Base-by-base conservation (phyloP, 208 protist species). In the Pavlovales sp. region DNA sequence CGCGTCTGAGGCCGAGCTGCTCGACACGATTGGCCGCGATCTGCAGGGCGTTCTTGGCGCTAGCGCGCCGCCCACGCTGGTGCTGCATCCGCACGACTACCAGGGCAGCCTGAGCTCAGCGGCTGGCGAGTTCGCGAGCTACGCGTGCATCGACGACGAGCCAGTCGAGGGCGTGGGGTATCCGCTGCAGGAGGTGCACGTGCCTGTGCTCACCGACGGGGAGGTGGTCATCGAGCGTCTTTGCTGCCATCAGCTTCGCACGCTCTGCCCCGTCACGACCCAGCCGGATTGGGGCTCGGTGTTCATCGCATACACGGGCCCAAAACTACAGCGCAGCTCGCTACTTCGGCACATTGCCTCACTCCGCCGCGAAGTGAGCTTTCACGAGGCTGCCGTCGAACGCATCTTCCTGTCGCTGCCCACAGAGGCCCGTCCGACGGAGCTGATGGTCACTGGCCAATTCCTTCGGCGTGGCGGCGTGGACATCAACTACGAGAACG, bases 401-500 rank as follows among this genome's bases (percentile, higher is more conserved):
- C 39, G 0, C 1, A 36, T 66, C 44, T 85, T 67, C 18, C 36
- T 67, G 44, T 1, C n/a, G 11, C 1, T 75, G 22, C 44, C 1
- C 0, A 0, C 20, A 14, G 30, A 5, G 28, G 67, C 7, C 1
- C 34, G 28, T 41, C 80, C 80, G 30, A 4, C 0, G 8, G 46
- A 14, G 80, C 80, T 85, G 4, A 0, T 0, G n/a, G 80, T 85
- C 22, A 85, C 47, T 1, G 80, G 80, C 44, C 80, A 32, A 5
- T 85, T 85, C 80, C 10, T 75, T 0, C 80, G 80, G 34, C 80
- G 80, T 44, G 80, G 80, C 2, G 80, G 80, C 32, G 28, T 85
- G 44, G 80, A 85, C 80, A 85, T 85, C 80, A 85, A 85, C 37
- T n/a, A n/a, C n/a, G n/a, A n/a, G n/a, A n/a, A n/a, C n/a, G n/a